These are phyloP conservation scores for Bryoglossum gracile DNA, from an alignment of 495 filamentous ascomycete species.

Conservation along the genomic window DNA sequence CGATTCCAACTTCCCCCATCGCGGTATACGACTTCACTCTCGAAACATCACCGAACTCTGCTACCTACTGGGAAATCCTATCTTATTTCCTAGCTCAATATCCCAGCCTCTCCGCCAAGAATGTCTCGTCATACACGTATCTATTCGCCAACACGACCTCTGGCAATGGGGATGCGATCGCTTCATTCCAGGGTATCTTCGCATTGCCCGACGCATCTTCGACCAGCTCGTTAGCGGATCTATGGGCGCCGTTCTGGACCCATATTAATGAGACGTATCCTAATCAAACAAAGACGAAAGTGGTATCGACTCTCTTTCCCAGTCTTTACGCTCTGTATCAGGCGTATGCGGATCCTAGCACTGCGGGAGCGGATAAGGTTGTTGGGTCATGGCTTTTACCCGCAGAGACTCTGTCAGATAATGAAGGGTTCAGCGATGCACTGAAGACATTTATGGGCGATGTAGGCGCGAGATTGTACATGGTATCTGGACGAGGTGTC, in stretches of 20 bases:
- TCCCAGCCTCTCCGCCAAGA: conserved; percentile 30
- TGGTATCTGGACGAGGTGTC: conserved; percentile 8
- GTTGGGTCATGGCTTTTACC: conserved; percentile 34
- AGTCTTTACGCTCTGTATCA: conserved; percentile 42
- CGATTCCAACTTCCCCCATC: conserved; percentile 22
- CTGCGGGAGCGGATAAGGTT: conserved; percentile 34
- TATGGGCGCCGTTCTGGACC: conserved; percentile 12
- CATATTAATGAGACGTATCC: background rate
- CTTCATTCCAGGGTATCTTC: no score
- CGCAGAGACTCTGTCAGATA: conserved; percentile 23
- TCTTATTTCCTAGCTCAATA: conserved; percentile 30
- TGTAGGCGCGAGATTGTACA: conserved; percentile 6
- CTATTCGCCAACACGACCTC: no score
- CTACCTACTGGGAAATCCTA: conserved; percentile 8
- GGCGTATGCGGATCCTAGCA: conserved; percentile 23
- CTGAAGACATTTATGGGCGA: conserved; percentile 25
- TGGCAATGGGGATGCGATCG: no score
- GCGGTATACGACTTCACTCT: background rate
- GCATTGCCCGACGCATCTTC: no score
- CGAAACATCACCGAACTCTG: background rate
- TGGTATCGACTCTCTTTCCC: conserved; percentile 28
- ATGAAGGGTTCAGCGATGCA: conserved; percentile 12
- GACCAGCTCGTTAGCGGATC: conserved; percentile 24
- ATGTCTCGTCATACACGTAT: conserved; percentile 37
- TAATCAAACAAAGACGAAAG: background rate